Base-by-base conservation (phyloP, 768 basidiomycete species). In the Myochromella boudieri region DNA sequence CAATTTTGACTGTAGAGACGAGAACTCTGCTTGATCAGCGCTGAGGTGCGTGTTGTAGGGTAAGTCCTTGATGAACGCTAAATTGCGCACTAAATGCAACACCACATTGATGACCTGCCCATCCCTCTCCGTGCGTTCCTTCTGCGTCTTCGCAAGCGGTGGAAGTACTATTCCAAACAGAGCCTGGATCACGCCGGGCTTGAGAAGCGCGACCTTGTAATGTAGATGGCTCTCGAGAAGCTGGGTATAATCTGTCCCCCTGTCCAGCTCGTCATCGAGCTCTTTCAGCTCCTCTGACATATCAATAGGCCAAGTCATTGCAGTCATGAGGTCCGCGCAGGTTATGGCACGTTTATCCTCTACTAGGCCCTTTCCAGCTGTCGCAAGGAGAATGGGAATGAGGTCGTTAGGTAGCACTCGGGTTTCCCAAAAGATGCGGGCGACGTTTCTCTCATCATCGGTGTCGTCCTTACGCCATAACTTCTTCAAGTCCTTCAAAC, bases 241-340 rank as follows among this genome's bases (percentile, higher is more conserved):
- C 49, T 86, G 84, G 0, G 92, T 92, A 66, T 94, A 98, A 63
- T 99, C 97, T 12, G 91, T 82, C 14, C 85, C 82, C 50, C 78
- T 81, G 65, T 90, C 89, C 15, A 81, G 55, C 29, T 86, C 89
- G 34, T 93, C 89, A 60, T 88, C 85, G 44, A 97, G 81, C 60
- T 98, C 97, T 57, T 87, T 89, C 53, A 99, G 74, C 66, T 98
- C 97, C 58, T 91, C 89, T 0, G 92, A 89, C 52, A 98, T 74
- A 65, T 98, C 91, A 44, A 99, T 95, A 0, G 97, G 97, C 97
- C 97, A 99, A 1, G 95, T 98, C 90, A 99, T 91, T 0, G 95
- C 94, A 0, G 92, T 90, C 62, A 98, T 85, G 18, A 99, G 72
- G 62, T 98, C 97, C 6, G 84, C 85, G 53, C 85, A 87, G 0